phyloP scores from a whole-genome alignment of 169 alveolate species.

The Plasmodium falciparum region DNA sequence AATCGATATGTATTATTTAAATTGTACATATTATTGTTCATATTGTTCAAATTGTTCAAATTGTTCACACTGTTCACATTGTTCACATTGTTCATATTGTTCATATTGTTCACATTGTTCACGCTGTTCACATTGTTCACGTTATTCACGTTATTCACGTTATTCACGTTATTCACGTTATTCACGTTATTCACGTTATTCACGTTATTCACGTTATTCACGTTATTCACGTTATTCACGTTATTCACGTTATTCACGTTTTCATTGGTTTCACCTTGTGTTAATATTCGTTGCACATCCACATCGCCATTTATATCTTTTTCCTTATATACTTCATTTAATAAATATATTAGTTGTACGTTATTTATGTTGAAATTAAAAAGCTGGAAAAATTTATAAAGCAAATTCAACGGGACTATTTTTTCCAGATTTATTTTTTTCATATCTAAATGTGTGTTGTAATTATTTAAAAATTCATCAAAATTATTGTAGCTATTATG shows the following conservation, averaged over 20 bases:
- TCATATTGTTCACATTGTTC: not conserved
- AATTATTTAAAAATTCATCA: conserved; percentile 40
- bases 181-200: not conserved
- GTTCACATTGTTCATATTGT: not conserved
- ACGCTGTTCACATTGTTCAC: not conserved
- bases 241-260: not conserved
- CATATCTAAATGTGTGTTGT: conserved; percentile 16
- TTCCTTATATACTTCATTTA: conserved; percentile 59
- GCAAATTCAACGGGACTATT: conserved; percentile 42
- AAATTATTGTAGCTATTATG: not conserved
- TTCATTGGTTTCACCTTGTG: not conserved
- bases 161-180: not conserved
- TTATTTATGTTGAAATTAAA: conserved; percentile 69
- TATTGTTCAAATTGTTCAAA: not conserved
- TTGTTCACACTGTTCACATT: not conserved
- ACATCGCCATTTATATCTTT: conserved; percentile 8
- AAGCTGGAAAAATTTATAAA: conserved; percentile 66
- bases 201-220: not conserved
- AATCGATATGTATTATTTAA: conserved; percentile 19
- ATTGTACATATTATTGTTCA: not conserved
- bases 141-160: not conserved
- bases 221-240: not conserved
- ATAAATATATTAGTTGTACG: conserved; percentile 33
- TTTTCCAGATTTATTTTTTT: conserved; percentile 58
- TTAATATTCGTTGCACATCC: not conserved